These are phyloP conservation scores for Thymus quinquecostatus DNA, from an alignment of 257 asterid species.

Conservation along the genomic window DNA sequence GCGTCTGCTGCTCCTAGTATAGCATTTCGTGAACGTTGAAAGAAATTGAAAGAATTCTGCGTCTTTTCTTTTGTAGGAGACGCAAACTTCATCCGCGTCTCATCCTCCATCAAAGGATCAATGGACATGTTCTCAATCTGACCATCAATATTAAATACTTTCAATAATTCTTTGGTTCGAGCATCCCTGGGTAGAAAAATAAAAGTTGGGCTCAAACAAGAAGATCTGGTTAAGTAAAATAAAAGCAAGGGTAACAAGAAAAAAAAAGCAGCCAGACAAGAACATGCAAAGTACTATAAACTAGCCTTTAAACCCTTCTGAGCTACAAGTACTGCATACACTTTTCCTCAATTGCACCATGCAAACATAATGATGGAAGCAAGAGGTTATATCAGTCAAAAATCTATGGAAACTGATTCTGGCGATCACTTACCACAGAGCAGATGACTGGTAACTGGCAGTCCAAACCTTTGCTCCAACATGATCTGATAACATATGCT, in stretches of 20 bases:
- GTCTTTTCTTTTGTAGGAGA: slow-evolving; percentile 70
- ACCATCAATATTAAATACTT: slow-evolving; percentile 82
- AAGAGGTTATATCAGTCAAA: slow-evolving; percentile 1
- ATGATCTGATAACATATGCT: slow-evolving; percentile 70
- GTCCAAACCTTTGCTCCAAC: slow-evolving; percentile 85
- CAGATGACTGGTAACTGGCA: slow-evolving; percentile 75
- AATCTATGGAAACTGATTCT: not conserved
- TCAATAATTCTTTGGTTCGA: slow-evolving; percentile 77
- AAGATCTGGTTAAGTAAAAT: not conserved
- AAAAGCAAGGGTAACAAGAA: slow-evolving; percentile 27
- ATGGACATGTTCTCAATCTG: slow-evolving; percentile 75
- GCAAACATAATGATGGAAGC: not conserved
- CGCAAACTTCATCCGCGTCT: slow-evolving; percentile 53
- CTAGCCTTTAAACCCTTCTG: slow-evolving; percentile 12
- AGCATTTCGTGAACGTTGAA: slow-evolving; percentile 97
- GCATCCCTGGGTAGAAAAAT: slow-evolving; percentile 73
- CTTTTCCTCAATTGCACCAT: too few relatives aligned
- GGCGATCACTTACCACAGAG: slow-evolving; percentile 69
- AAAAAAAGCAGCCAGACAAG: not conserved
- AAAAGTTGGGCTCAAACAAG: slow-evolving; percentile 26
- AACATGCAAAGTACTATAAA: slow-evolving; percentile 19
- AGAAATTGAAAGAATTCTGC: slow-evolving; percentile 71
- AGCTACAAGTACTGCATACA: not conserved
- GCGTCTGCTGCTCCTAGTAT: slow-evolving; percentile 99
- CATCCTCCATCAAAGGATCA: slow-evolving; percentile 76